Evolutionary conservation across 2,329 filamentous ascomycete genomes (phyloP), one percentile per base, ranked within the genome.

Genomic region (Nemania abortiva): DNA sequence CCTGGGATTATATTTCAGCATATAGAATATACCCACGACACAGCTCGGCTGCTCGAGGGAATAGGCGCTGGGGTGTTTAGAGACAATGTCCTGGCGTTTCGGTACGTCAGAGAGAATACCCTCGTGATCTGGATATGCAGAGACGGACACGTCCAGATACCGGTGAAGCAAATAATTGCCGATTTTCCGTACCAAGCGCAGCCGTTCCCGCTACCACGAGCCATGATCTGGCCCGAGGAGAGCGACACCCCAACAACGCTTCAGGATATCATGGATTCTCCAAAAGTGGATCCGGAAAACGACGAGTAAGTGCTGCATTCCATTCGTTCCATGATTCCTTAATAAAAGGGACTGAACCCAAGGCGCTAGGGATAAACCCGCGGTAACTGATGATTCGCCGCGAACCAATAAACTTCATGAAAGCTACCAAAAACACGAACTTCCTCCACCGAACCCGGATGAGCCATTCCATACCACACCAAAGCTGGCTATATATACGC

Each of bases 181-280:
- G 58, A 61, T 27, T 61, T 61, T 47, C 45, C 47, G 1, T 52
- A 27, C 7, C 58, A 61, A 39, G 15, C 7, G 1, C 6, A 15
- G 7, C 29, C 45, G n/a, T n/a, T 47, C 3, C 29, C 45, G 20
- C 29, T 61, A 1, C 58, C 58, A 11, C 2, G 4, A 29, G 45
- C 47, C 7, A 61, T 61, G 58, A 20, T 61, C 18, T 61, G 58
- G 58, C 58, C 47, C 2, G 34, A 29, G 20, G 58, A 61, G 22
- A 9, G 20, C 5, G 4, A 24, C 22, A 3, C 2, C 6, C 27
- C 42, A 34, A 24, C 42, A 18, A 15, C 10, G 9, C 13, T 59
- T 1, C 9, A 29, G 18, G 18, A 49, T 3, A n/a, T 15, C 29
- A 9, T 59, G 3, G 24, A 9, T 13, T n/a, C 27, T 7, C 1